Evolutionary conservation across 345 rosid genomes (phyloP), one percentile per base, ranked within the genome.

Genomic region (Rhizophora apiculata): DNA sequence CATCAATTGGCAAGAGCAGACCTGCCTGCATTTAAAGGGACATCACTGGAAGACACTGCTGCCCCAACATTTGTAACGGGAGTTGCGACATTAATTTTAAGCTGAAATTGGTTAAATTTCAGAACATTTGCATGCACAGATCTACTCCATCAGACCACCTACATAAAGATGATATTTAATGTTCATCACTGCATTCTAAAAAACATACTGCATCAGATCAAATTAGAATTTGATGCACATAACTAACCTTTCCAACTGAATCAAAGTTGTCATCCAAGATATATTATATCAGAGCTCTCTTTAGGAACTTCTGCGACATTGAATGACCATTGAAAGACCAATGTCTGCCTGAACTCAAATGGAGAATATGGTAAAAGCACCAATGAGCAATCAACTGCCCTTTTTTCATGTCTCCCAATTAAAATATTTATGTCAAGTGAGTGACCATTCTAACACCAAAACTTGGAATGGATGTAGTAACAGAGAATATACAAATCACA

Each of bases 251-350:
- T n/a, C 81, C 85, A 1, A 85, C 82, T 20, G 84, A 73, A 32
- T 83, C 19, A 30, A 85, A 82, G 54, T 82, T 70, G 62, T 85
- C 86, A 27, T 85, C 88, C 78, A 85, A 65, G 56, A 82, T 82
- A 85, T 80, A 52, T 82, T 74, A 72, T 76, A 72, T 85, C 88
- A 2, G 85, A 77, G 70, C 36, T 85, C 65, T 80, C 86, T 64
- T 82, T 85, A 9, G 88, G 84, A 55, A 79, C 82, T 75, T 85
- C 86, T 9, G 88, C 79, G 24, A 31, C 88, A 86, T 78, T 76
- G 76, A 67, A 85, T 74, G 58, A 86, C 86, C 88, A 85, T 85
- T 7, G 86, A 74, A 49, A 82, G 83, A 51, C 86, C 88, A 72
- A 82, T 85, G 66, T 85, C 85, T 19, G 86, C 80, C 80, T 77